A percentile compares a stretch with the other conserved stretches of the same genome.
These are phyloP conservation scores for Penicillium freii DNA, from an alignment of 2,329 filamentous ascomycete genomes.

Conservation along the genomic window DNA sequence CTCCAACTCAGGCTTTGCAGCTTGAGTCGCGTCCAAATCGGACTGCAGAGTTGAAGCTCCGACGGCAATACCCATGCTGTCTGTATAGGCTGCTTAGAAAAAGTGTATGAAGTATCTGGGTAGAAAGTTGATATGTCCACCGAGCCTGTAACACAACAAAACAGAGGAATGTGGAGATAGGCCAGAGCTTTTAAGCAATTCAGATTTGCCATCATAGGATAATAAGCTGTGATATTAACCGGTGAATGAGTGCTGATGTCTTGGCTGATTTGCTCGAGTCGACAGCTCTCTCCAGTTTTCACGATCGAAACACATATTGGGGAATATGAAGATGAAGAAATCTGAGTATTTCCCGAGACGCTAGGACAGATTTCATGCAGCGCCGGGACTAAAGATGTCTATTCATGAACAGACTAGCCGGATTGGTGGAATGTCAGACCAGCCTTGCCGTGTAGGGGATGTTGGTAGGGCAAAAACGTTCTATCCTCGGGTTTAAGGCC, in stretches of 20 bases:
- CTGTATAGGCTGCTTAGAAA: neutral
- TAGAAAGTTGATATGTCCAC: neutral
- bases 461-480: neutral
- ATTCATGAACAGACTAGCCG: neutral
- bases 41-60: conserved; percentile 14
- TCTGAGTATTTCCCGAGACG: neutral
- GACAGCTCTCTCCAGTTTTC: neutral
- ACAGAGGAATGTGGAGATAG: neutral
- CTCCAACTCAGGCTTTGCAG: conserved; percentile 52
- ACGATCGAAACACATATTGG: neutral
- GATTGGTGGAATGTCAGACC: neutral
- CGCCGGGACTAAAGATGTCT: neutral
- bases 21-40: conserved; percentile 14
- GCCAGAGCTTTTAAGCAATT: conserved; percentile 8
- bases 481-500: neutral
- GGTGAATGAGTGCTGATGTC: conserved; percentile 5
- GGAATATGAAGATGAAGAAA: neutral
- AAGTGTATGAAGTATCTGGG: neutral
- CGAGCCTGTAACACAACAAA: neutral
- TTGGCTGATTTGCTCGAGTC: neutral
- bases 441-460: neutral
- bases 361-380: neutral
- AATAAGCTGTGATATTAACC: conserved; percentile 1
- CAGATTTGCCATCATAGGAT: conserved; percentile 1
- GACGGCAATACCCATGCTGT: conserved; percentile 16